Evolutionary conservation across 768 basidiomycete species (phyloP), one percentile per base, ranked within the genome.

Genomic region (Leccinellum albellum): DNA sequence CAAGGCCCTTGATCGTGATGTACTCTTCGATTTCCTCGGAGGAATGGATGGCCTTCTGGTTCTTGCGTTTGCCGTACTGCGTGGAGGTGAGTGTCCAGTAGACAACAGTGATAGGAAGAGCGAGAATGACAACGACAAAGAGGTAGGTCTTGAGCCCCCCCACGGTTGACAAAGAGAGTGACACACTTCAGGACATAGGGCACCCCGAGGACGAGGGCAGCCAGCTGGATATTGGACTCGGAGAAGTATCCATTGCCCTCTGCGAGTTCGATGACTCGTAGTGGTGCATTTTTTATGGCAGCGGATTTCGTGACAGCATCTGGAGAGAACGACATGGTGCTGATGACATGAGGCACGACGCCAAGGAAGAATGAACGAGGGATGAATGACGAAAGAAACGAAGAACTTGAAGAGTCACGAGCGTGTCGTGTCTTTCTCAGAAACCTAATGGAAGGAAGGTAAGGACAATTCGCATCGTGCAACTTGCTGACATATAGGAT

Each of bases 11-110:
- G 76, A 98, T 88, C 46, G 86, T 88, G 69, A 98, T 89, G 72
- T 98, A 99, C 62, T 89, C 83, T 64, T 90, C 88, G 60, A 97
- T 84, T 66, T 89, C 82, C 73, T 88, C 90, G 58, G 87, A 87
- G 3, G 97, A 94, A 23, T 97, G 76, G 28, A 75, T 68, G 66
- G 94, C 86, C 77, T 94, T 94, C 62, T 90, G 87, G 74, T 95
- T 92, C 72, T 81, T 86, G 66, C 92, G 81, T 9, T 77, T 66
- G 31, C 95, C 94, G 63, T 89, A 90, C 65, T 26, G 26, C 26
- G 79, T 84, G 69, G 90, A 93, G 75, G 89, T 87, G 64, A 94
- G 58, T 0, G 85, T 81, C 97, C 97, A 99, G 79, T 99, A 99
- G 1, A 77, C 86, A 42, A 97, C 67, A 8, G 91, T 82, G 50